Conservation (phyloP, 2,329 filamentous ascomycete genomes). For the Xylaria polymorpha region DNA sequence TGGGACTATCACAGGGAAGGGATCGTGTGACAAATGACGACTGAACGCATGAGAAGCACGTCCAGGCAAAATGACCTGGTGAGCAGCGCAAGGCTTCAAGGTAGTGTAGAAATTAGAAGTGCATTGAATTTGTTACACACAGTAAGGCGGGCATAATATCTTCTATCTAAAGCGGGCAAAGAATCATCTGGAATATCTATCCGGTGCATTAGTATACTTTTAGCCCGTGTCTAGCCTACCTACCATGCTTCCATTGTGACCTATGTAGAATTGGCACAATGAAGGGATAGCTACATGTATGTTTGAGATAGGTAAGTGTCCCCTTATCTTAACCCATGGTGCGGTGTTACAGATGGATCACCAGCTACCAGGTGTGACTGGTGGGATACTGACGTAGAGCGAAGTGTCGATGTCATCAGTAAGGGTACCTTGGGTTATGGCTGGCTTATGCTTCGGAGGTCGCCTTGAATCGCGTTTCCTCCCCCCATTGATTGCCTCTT, state of each 20-base stretch:
- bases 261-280: background rate
- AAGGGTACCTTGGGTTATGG: background rate
- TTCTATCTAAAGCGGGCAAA: background rate
- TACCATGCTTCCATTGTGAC: background rate
- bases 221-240: background rate
- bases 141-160: constrained; percentile 4
- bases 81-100: constrained; percentile 2
- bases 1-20: background rate
- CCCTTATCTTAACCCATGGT: constrained; percentile 19
- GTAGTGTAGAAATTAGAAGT: background rate
- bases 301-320: constrained; percentile 15
- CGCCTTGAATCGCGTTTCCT: background rate
- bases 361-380: constrained; percentile 13
- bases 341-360: constrained; percentile 17
- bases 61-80: background rate
- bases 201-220: background rate
- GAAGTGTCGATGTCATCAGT: constrained; percentile 27
- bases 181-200: background rate
- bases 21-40: background rate
- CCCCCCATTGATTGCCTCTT: constrained; percentile 8
- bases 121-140: background rate
- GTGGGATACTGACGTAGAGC: constrained; percentile 29
- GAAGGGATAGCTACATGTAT: constrained; percentile 2
- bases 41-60: background rate
- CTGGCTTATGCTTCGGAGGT: background rate